Base-by-base conservation (phyloP, 257 asterid species). In the Nemophila menziesii region DNA sequence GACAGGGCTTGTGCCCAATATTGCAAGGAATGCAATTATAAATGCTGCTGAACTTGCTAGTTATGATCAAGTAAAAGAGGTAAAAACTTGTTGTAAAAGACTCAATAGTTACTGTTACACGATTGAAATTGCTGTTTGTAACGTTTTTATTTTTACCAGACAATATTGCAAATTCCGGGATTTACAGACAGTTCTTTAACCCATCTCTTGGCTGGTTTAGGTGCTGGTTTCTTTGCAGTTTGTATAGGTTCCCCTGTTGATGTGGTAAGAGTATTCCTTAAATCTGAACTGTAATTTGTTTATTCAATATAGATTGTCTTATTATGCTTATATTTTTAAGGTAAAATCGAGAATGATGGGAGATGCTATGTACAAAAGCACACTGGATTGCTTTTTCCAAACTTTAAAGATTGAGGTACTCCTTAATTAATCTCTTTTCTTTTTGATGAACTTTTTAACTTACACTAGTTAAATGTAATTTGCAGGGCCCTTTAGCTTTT, bases 301-400 rank as follows among this genome's bases (percentile, higher is more conserved):
- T 3, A 10, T 29, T 29, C 36, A 29, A 29, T 13, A 29, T 29
- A 5, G 8, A 29, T n/a, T 29, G 36, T 29, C 36, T 29, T 7
- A 7, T 29, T 29, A 10, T 29, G 33, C 12, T 29, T 29, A 5
- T 29, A 29, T 58, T 17, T 57, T 63, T 55, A 64, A 86, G 96
- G 78, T 86, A 42, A 86, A 86, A 61, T 86, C 96, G 58, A 76
- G 96, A 77, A 79, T 82, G 96, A 86, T 86, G 96, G 96, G 96
- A 34, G 94, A 82, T 52, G 63, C 94, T 26, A 53, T 60, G 48
- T 82, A 86, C 78, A 82, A 60, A 69, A 63, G 67, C 72, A 70
- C 90, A 36, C 40, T 78, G 42, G 96, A 86, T 57, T 86, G 96
- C 62, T 76, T 82, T 72, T 57, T 72, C 60, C 77, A 72, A 72